Evolutionary conservation across 805 yeast species (phyloP).

Genomic region (Torulaspora maleeae): DNA sequence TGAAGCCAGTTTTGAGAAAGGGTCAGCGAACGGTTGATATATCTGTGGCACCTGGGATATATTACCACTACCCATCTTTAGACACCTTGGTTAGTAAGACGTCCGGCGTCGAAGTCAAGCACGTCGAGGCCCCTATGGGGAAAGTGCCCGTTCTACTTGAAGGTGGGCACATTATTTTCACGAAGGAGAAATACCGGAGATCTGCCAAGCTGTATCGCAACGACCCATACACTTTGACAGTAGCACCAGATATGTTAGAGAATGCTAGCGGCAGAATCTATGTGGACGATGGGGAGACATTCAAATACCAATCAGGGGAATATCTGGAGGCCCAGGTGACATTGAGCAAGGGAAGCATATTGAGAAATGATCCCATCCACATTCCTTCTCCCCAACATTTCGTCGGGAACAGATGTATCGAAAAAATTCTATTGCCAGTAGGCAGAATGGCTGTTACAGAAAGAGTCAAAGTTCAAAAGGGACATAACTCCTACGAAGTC

Average conservation of each 20-base stretch:
- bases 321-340: constrained; percentile 43
- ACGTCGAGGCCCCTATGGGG: constrained; percentile 44
- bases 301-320: constrained; percentile 49
- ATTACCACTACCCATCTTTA: constrained; percentile 50
- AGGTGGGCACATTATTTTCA: constrained; percentile 73
- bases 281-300: constrained; percentile 82
- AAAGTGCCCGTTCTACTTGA: constrained; percentile 67
- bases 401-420: constrained; percentile 43
- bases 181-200: constrained; percentile 72
- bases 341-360: constrained; percentile 31
- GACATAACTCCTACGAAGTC: constrained; percentile 38
- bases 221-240: constrained; percentile 76
- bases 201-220: constrained; percentile 66
- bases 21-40: constrained; percentile 39
- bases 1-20: constrained; percentile 72
- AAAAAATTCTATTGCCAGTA: constrained; percentile 51
- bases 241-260: constrained; percentile 51
- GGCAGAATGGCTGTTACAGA: constrained; percentile 9
- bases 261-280: constrained; percentile 59
- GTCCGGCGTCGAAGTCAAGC: constrained; percentile 19
- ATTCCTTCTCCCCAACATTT: constrained; percentile 23
- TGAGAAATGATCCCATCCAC: constrained; percentile 32
- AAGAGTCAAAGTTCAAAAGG: constrained; percentile 36
- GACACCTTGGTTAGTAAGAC: constrained; percentile 34
- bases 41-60: constrained; percentile 45